Evolutionary conservation across 768 basidiomycete genomes (phyloP).

Genomic region (Tulasnella sp.): DNA sequence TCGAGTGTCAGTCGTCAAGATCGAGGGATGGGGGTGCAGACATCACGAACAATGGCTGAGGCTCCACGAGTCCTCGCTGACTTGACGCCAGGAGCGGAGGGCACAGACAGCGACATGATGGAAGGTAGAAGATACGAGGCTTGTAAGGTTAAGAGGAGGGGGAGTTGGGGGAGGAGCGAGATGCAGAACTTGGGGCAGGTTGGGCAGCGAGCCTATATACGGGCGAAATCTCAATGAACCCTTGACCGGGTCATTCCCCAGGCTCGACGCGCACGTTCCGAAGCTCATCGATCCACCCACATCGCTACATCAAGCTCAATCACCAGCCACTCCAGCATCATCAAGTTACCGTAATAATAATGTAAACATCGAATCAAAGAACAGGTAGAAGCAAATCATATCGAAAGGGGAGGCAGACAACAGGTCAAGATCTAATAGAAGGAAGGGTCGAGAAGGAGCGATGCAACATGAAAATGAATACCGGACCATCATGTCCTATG

Average conservation of each 20-base stretch:
- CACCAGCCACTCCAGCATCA: constrained; percentile 10
- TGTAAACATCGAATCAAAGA: constrained; percentile 12
- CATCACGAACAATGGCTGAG: constrained; percentile 36
- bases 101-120: constrained; percentile 32
- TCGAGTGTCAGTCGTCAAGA: not conserved
- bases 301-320: constrained; percentile 23
- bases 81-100: constrained; percentile 31
- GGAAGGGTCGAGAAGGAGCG: not conserved
- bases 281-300: constrained; percentile 22
- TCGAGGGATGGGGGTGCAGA: not conserved
- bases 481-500: not conserved
- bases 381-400: not conserved
- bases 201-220: constrained; percentile 17
- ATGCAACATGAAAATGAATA: constrained; percentile 2
- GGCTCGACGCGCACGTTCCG: constrained; percentile 15
- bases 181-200: not conserved
- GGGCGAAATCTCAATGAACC: constrained; percentile 19
- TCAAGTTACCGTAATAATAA: constrained; percentile 15
- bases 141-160: not conserved
- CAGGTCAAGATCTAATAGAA: not conserved
- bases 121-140: not conserved
- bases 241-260: constrained; percentile 7
- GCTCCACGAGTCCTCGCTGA: constrained; percentile 35
- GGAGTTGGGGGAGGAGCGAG: not conserved
- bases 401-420: constrained; percentile 2